Conservation (phyloP, 768 basidiomycete species). For the Boletus vermiculosoides region DNA sequence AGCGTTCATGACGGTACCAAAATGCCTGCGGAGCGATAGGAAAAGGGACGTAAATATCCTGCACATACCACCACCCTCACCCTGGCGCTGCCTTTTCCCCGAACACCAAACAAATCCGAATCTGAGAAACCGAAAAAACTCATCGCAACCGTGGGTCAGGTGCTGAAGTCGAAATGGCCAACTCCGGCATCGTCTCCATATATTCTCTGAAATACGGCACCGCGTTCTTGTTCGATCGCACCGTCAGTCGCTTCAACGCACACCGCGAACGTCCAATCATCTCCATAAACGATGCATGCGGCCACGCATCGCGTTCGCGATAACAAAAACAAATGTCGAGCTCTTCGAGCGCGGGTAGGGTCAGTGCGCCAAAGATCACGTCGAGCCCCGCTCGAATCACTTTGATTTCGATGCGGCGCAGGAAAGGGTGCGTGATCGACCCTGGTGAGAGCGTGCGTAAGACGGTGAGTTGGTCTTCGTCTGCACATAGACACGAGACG, state of each 20-base stretch:
- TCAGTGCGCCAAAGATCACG: constrained; percentile 18
- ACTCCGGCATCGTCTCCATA: constrained; percentile 18
- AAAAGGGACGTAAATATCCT: not conserved
- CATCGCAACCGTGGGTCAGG: not conserved
- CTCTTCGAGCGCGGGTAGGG: constrained; percentile 30
- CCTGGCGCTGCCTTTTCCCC: not conserved
- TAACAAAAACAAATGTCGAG: constrained; percentile 33
- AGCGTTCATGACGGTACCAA: not conserved
- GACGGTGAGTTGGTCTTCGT: constrained; percentile 11
- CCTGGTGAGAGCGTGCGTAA: constrained; percentile 12
- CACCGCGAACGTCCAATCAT: constrained; percentile 28
- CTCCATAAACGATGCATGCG: constrained; percentile 24
- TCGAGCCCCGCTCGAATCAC: constrained; percentile 27
- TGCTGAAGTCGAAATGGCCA: constrained; percentile 16
- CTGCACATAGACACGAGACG: constrained; percentile 26
- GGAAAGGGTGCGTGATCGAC: constrained; percentile 13
- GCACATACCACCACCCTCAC: not conserved
- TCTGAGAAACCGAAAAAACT: not conserved
- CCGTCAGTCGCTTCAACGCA: constrained; percentile 20
- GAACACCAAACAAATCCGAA: not conserved
- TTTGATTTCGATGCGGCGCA: constrained; percentile 31
- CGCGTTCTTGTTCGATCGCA: constrained; percentile 26
- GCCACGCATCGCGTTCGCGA: constrained; percentile 30
- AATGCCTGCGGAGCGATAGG: too few species aligned
- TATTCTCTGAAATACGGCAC: constrained; percentile 25